Conservation (phyloP, 306 rosid species). For the Amphicarpaea edgeworthii region DNA sequence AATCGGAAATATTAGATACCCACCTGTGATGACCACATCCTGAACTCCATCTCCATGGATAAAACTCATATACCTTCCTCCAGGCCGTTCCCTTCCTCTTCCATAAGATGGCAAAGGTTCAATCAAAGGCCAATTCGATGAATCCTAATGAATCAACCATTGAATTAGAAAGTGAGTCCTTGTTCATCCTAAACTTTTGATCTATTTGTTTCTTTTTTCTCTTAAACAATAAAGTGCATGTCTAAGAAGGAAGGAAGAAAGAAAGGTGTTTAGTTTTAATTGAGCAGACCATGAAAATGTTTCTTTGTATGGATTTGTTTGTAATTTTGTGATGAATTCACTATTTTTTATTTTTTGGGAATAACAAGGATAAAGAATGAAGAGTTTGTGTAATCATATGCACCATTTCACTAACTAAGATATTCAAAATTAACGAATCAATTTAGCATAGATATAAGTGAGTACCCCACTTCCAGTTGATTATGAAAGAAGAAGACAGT, state of each 20-base stretch:
- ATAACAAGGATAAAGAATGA: not conserved
- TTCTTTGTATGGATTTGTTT: not conserved
- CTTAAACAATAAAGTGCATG: not conserved
- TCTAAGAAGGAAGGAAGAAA: not conserved
- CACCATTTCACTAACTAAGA: not conserved
- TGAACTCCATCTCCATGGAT: conserved; percentile 78
- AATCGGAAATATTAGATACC: conserved; percentile 37
- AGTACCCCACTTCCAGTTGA: conserved; percentile 4
- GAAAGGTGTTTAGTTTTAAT: not conserved
- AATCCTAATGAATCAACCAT: conserved; percentile 61
- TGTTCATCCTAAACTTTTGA: not conserved
- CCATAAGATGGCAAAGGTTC: conserved; percentile 96
- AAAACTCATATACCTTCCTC: conserved; percentile 84
- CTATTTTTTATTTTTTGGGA: not conserved
- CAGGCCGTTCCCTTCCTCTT: conserved; percentile 93
- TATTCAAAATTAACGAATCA: not conserved
- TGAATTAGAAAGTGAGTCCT: conserved; percentile 7
- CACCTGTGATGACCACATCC: conserved; percentile 87
- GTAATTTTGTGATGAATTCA: not conserved
- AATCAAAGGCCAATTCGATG: conserved; percentile 78
- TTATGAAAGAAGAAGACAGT: conserved; percentile 9
- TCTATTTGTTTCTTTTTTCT: not conserved
- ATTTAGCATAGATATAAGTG: not conserved
- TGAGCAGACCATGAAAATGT: not conserved
- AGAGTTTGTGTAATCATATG: not conserved